Evolutionary conservation across 228 moss, liverwort and hornwort genomes (phyloP), one percentile per base, ranked within the genome.

Genomic region (Sphagnum fallax): DNA sequence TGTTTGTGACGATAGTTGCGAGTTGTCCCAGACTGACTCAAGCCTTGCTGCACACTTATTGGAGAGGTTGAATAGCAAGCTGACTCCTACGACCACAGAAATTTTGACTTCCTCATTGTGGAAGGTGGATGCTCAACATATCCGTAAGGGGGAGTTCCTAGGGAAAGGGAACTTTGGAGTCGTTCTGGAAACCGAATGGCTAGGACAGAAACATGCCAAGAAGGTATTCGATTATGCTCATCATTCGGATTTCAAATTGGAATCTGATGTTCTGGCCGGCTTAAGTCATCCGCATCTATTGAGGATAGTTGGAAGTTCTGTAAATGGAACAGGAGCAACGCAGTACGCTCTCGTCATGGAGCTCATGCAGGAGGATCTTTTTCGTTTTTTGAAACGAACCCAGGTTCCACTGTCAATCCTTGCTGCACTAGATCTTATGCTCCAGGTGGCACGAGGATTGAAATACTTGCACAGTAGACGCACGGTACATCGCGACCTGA

Each of bases 381-480:
- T 0, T 18, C 47, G 53, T 0, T 10, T 69, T 1, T 47, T 73
- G 1, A 47, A 63, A 8, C n/a, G 55, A 59, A 16, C 49, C 2
- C 1, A 47, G 53, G 63, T 63, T 10, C 61, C 49, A 2, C 73
- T 80, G 6, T 32, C 76, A 52, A 66, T 65, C 52, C 4, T 49
- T 11, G 49, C 52, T 14, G 65, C 66, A 15, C 70, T 80, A 0
- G 73, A 70, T 53, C 8, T 80, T 11, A 80, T 76, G 80, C 67
- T 80, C 16, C 73, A 80, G 49, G 75, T 76, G 5, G 76, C 50
- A 4, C 75, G 76, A 63, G 80, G 70, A 48, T 51, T 76, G 52
- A 67, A 9, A 60, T 76, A 73, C 60, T 48, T 76, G 8, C 80
- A 76, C 53, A 65, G 64, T 64, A 73, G 68, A 49, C 16, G 9